Evolutionary conservation across 371 early-diverging fungal species (phyloP), one percentile per base, ranked within the genome.

Genomic region (Lichtheimia corymbifera): DNA sequence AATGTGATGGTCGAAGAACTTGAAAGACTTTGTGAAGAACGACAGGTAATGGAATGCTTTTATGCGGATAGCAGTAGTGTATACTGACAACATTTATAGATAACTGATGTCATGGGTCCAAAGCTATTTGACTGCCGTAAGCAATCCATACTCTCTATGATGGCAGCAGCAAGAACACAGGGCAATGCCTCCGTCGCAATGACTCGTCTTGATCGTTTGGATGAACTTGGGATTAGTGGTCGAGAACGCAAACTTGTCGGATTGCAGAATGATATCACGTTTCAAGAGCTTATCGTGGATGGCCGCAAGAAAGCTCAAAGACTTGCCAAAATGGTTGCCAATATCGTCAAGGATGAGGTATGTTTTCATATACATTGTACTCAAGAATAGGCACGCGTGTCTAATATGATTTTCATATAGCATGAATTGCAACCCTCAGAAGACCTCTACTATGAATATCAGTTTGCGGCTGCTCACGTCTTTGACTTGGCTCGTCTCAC

Each of bases 141-240:
- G 55, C 12, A 49, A 6, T 53, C 59, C 50, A 22, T 62, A 14
- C 52, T 55, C 18, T 47, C 64, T 13, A 80, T 84, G 64, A 71
- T 77, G 1, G 70, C 79, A 25, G 85, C 87, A 13, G 87, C 90
- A 0, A 66, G 77, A n/a, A 61, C 74, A 1, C 90, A 89, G 61
- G 68, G 73, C n/a, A 80, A 84, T 61, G 77, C 77, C 57, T 63
- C 59, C 35, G 83, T 86, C 0, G 82, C 86, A 17, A 64, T 63
- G 0, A 67, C 62, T 1, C 76, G 80, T 63, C 66, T 84, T 24
- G 22, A 41, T 1, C 40, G 43, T 11, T 65, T 77, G 56, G 61
- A 65, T 22, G 20, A 51, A 5, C 57, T 74, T 30, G 61, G 63
- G 6, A 53, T 64, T 15, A 42, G 17, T 13, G 40, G 35, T 15